A percentile compares a stretch with the other conserved stretches of the same genome.
phyloP scores from a whole-genome alignment of 257 asterid species.

The Solanum corneliomulleri region DNA sequence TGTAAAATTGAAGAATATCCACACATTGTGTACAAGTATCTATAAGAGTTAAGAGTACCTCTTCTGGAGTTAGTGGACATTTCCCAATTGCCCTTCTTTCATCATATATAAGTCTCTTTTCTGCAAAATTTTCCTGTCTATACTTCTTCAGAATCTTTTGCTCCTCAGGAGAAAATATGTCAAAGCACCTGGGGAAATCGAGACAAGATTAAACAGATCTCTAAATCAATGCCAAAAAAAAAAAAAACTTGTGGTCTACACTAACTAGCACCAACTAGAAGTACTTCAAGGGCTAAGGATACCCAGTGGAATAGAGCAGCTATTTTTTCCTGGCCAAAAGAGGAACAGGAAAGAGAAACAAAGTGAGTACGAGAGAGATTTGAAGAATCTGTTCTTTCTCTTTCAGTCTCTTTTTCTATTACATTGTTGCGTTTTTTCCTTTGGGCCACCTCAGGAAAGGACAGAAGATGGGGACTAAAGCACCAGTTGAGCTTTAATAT shows the following conservation, averaged over 20 bases:
- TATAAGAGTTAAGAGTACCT: conserved; percentile 33
- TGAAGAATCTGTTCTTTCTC: not conserved
- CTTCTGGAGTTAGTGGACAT: conserved; percentile 97
- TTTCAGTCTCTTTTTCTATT: not conserved
- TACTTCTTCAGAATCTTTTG: conserved; percentile 64
- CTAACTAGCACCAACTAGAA: not conserved
- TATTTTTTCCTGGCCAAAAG: not conserved
- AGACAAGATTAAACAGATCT: not conserved
- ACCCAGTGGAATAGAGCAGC: not conserved
- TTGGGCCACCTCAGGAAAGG: not conserved
- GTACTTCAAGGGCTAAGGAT: not conserved
- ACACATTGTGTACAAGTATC: not conserved
- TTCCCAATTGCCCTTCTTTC: conserved; percentile 98
- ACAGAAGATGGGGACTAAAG: not conserved
- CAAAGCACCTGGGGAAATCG: conserved; percentile 62
- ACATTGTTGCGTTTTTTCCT: not conserved
- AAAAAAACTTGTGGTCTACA: not conserved
- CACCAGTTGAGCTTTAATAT: not conserved
- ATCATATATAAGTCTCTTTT: conserved; percentile 60
- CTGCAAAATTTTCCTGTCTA: conserved; percentile 72
- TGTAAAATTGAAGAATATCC: not conserved
- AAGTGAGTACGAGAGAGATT: not conserved
- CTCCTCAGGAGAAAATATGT: conserved; percentile 69
- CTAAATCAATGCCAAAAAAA: not conserved
- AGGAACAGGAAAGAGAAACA: not conserved